A percentile compares a stretch with the other conserved stretches of the same genome.
phyloP scores from a whole-genome alignment of 768 basidiomycete genomes.

The Obba rivulosa region DNA sequence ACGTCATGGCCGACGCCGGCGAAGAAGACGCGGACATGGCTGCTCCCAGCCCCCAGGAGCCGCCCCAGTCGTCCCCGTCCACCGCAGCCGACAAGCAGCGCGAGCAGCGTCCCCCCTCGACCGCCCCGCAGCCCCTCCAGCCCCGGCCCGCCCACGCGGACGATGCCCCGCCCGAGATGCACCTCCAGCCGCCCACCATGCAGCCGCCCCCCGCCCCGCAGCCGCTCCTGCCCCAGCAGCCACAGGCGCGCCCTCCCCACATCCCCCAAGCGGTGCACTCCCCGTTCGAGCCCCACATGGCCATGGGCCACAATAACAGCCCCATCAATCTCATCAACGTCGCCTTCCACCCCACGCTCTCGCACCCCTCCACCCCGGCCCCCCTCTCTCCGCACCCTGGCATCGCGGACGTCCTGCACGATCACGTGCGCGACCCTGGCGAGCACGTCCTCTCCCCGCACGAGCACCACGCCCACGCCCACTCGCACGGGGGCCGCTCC shows the following conservation, averaged over 20 bases:
- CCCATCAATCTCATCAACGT: constrained; percentile 25
- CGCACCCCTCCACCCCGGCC: constrained; percentile 16
- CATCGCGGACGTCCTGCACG: constrained; percentile 13
- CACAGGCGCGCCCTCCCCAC: constrained; percentile 16
- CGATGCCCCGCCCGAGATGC: constrained; percentile 20
- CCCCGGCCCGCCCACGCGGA: constrained; percentile 20
- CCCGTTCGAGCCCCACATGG: constrained; percentile 15
- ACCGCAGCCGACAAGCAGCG: constrained; percentile 8
- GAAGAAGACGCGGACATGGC: constrained; percentile 17
- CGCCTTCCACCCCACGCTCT: constrained; percentile 27
- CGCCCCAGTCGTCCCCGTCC: constrained; percentile 3
- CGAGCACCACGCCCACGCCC: constrained; percentile 14
- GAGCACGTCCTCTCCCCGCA: constrained; percentile 7
- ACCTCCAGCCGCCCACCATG: constrained; percentile 9
- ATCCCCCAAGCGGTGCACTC: constrained; percentile 22
- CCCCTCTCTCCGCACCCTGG: constrained; percentile 19
- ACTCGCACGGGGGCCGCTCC: constrained; percentile 6
- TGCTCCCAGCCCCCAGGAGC: constrained; percentile 16
- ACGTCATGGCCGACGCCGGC: constrained; percentile 13
- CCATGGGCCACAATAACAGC: constrained; percentile 5
- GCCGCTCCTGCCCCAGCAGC: constrained; percentile 13
- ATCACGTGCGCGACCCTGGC: constrained; percentile 7
- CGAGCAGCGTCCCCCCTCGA: constrained; percentile 5
- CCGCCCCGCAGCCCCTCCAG: constrained; percentile 16
- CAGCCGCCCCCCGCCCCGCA: constrained; percentile 7